Conservation (phyloP, 768 basidiomycete genomes). For the Lyophyllum decastes region DNA sequence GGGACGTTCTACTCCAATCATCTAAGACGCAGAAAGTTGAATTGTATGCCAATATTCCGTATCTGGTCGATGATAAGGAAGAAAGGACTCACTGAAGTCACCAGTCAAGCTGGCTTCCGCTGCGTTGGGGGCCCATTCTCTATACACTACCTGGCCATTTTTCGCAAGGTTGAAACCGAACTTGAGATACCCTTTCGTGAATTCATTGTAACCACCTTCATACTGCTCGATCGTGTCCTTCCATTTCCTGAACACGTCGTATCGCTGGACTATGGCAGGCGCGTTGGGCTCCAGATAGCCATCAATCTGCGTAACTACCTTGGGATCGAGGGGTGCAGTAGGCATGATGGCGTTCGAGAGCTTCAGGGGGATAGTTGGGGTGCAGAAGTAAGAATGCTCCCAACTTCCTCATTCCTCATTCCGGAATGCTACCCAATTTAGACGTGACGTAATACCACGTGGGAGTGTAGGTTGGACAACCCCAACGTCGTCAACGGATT, state of each 20-base stretch:
- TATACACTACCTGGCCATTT: constrained; percentile 74
- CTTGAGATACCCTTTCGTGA: constrained; percentile 78
- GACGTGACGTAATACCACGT: constrained; percentile 20
- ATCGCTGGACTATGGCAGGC: constrained; percentile 65
- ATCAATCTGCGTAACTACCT: constrained; percentile 64
- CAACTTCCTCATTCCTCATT: not conserved
- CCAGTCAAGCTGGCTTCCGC: constrained; percentile 83
- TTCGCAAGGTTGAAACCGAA: constrained; percentile 75
- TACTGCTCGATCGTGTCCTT: constrained; percentile 70
- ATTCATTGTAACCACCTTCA: constrained; percentile 85
- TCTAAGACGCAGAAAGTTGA: constrained; percentile 47
- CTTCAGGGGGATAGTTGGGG: constrained; percentile 20
- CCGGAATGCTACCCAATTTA: constrained; percentile 3
- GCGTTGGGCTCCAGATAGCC: constrained; percentile 75
- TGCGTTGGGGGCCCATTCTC: constrained; percentile 97
- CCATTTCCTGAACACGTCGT: constrained; percentile 73
- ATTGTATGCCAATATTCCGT: not conserved
- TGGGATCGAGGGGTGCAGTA: constrained; percentile 50
- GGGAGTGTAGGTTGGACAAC: no score
- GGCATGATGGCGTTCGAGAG: constrained; percentile 32
- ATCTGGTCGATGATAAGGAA: constrained; percentile 2
- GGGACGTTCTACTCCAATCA: constrained; percentile 81
- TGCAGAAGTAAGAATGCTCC: constrained; percentile 13
- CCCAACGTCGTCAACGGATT: no score
- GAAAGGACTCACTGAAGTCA: constrained; percentile 83